A percentile compares a stretch with the other conserved stretches of the same genome.
Evolutionary conservation across 2,329 filamentous ascomycete genomes (phyloP).

Genomic region (Apiospora malaysiana): DNA sequence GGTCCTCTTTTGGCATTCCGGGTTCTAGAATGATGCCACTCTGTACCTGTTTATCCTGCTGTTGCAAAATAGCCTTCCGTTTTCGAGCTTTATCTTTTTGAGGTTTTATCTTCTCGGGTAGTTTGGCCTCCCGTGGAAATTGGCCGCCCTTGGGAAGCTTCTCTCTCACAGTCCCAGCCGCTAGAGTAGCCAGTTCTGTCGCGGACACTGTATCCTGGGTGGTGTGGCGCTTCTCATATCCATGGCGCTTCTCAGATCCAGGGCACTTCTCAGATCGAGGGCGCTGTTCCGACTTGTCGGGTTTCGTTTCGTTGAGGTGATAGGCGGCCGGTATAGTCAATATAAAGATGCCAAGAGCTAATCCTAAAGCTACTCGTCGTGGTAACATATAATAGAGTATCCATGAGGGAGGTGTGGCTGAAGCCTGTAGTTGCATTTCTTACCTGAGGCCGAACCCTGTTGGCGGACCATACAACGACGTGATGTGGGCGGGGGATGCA

Average conservation of each 20-base stretch:
- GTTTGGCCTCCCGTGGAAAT: neutral
- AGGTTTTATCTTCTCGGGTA: neutral
- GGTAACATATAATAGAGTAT: neutral
- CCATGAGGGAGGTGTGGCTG: neutral
- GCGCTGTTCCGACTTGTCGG: neutral
- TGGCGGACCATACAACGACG: neutral
- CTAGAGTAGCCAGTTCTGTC: neutral
- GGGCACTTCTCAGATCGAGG: neutral
- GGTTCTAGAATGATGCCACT: neutral
- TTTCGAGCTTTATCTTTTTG: neutral
- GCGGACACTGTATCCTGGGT: neutral
- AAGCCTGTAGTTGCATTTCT: neutral
- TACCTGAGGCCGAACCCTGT: neutral
- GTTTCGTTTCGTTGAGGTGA: neutral
- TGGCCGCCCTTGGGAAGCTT: neutral
- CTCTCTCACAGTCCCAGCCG: neutral
- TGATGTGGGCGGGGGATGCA: neutral
- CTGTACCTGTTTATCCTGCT: neutral
- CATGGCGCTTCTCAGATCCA: too few species aligned
- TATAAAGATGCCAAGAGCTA: neutral
- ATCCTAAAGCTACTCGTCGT: neutral
- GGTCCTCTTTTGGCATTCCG: neutral
- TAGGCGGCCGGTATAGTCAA: neutral
- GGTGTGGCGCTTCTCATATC: neutral
- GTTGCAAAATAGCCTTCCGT: neutral